Evolutionary conservation across 768 basidiomycete species (phyloP).

Genomic region (Serendipita sp.): DNA sequence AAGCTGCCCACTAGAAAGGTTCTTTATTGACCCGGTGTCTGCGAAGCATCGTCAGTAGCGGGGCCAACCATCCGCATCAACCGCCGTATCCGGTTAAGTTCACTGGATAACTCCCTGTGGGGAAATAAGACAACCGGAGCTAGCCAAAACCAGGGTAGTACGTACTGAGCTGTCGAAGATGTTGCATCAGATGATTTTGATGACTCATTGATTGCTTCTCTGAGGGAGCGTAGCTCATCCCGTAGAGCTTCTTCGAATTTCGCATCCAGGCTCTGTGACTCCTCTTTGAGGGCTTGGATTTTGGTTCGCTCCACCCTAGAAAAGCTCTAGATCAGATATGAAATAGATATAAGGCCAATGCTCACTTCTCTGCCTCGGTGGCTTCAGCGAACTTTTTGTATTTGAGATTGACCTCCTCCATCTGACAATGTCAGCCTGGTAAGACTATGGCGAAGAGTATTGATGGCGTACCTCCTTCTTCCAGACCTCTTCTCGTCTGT

Average conservation of each 20-base stretch:
- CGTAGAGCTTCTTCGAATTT: constrained; percentile 41
- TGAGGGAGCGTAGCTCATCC: constrained; percentile 31
- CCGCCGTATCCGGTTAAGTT: constrained; percentile 52
- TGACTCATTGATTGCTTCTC: constrained; percentile 28
- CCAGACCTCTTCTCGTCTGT: constrained; percentile 51
- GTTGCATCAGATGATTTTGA: constrained; percentile 41
- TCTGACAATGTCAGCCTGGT: not conserved
- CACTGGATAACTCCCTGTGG: constrained; percentile 38
- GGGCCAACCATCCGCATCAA: constrained; percentile 35
- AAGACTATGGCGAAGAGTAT: not conserved
- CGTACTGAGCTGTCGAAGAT: constrained; percentile 45
- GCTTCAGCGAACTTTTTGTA: constrained; percentile 33
- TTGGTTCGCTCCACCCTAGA: constrained; percentile 16
- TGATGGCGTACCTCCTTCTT: constrained; percentile 33
- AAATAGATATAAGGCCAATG: constrained; percentile 25
- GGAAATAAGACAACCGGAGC: constrained; percentile 10
- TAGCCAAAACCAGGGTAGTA: constrained; percentile 7
- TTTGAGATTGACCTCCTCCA: constrained; percentile 48
- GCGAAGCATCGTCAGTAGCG: not conserved
- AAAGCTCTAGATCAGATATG: constrained; percentile 24
- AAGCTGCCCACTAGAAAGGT: too few relatives aligned
- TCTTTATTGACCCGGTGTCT: not conserved
- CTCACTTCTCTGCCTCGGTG: constrained; percentile 42
- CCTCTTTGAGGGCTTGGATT: constrained; percentile 24
- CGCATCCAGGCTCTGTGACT: constrained; percentile 29